Evolutionary conservation across 2,329 filamentous ascomycete genomes (phyloP), one percentile per base, ranked within the genome.

Genomic region (Fusarium sp.): DNA sequence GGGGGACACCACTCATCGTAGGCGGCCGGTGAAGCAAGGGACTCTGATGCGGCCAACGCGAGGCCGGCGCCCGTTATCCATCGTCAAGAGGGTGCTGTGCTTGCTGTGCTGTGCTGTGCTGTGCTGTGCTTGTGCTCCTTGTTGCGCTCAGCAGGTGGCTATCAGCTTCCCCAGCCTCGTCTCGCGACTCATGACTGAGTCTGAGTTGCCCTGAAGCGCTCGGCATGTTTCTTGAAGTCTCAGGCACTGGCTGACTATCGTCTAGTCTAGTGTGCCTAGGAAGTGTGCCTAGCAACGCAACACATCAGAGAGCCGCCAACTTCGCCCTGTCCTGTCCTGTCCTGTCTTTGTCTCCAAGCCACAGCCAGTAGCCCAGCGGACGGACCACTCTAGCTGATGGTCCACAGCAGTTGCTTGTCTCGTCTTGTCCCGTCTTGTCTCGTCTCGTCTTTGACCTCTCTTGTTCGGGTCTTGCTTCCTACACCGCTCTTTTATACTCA

Each of bases 401-500:
- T 68, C 75, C 73, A 77, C 73, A 68, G 45, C 68, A 63, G 60
- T 69, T 70, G 45, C 33, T 65, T 63, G 69, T 50, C 73, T 63
- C 70, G 71, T 71, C 73, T 71, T 64, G 74, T 71, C 71, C 69
- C 67, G 66, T 65, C 69, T 70, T 63, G 74, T 73, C 74, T 75
- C 68, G 61, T 70, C 73, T 74, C 60, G 68, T 68, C 63, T 70
- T 69, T 65, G 60, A 69, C 69, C 59, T 77, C 59, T 68, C 69
- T 70, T 50, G 69, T 75, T 74, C 50, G 61, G 70, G 63, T 65
- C 71, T 69, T 45, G 66, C 57, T 72, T 47, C 54, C 75, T 74
- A 74, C 77, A 78, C 77, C 77, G 77, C 77, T 78, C 65, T 78
- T 78, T 78, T 68, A 74, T 68, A 22, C 62, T 73, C 63, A 72